Conservation (phyloP, 202 grass and related monocot species). For the Setaria viridis region DNA sequence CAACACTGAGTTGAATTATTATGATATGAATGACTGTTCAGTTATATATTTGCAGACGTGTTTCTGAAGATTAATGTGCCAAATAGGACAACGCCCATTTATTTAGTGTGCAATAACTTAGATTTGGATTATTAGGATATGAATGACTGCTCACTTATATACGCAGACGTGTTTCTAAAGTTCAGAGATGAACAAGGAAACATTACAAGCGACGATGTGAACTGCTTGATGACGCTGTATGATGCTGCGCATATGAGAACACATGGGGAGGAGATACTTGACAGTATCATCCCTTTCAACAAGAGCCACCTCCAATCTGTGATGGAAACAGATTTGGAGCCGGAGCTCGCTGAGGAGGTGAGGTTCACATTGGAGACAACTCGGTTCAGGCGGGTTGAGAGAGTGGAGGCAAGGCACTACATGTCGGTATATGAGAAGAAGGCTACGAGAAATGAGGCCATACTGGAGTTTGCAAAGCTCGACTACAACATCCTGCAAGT, state of each 20-base stretch:
- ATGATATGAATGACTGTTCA: too few species aligned
- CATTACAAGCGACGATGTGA: background rate
- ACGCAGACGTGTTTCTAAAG: constrained; percentile 19
- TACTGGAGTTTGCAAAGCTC: constrained; percentile 61
- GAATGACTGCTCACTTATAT: background rate
- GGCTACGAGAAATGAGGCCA: background rate
- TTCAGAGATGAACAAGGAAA: constrained; percentile 16
- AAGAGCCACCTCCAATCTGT: background rate
- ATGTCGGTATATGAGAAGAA: constrained; percentile 48
- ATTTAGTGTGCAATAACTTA: background rate
- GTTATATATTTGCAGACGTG: too few species aligned
- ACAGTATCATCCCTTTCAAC: constrained; percentile 20
- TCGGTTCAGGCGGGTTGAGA: constrained; percentile 19
- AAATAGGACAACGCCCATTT: too few species aligned
- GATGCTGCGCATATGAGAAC: constrained; percentile 32
- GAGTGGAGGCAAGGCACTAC: constrained; percentile 47
- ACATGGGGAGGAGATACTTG: constrained; percentile 49
- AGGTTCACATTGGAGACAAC: constrained; percentile 5
- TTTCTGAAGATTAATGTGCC: too few species aligned
- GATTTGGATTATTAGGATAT: background rate
- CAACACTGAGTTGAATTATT: too few species aligned
- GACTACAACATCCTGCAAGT: constrained; percentile 46
- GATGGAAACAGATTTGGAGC: background rate
- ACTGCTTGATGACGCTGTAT: background rate
- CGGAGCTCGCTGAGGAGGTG: background rate